Percentiles rank a stretch among this genome's conserved stretches.
Conservation (phyloP, 2,329 filamentous ascomycete genomes). For the Cladosporium sp. region DNA sequence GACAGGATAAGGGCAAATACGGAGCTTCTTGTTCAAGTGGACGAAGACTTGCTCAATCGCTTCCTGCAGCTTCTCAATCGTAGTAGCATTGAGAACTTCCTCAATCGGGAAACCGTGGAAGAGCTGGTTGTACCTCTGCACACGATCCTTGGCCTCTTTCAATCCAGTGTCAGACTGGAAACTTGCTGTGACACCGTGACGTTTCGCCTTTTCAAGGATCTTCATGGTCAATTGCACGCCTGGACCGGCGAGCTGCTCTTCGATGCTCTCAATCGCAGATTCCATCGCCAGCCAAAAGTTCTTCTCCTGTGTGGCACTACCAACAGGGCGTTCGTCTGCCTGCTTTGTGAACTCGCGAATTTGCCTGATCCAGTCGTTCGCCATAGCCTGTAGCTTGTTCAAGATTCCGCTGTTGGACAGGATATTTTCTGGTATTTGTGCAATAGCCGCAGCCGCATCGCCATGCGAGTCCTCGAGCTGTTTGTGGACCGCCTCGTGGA, state of each 20-base stretch:
- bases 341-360: conserved; percentile 96
- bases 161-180: conserved; percentile 93
- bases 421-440: conserved; percentile 70
- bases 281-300: conserved; percentile 99
- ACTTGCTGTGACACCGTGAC: conserved; percentile 95
- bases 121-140: conserved; percentile 97
- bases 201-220: conserved; percentile 92
- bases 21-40: conserved; percentile 96
- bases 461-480: conserved; percentile 70
- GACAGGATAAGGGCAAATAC: conserved; percentile 93
- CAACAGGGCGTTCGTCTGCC: conserved; percentile 71
- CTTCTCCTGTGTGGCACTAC: conserved; percentile 92
- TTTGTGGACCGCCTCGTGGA: conserved; percentile 82
- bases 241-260: conserved; percentile 79
- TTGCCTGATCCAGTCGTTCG: conserved; percentile 98
- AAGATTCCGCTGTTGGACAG: conserved; percentile 86
- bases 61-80: conserved; percentile 81
- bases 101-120: conserved; percentile 98
- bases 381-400: conserved; percentile 86
- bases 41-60: conserved; percentile 84
- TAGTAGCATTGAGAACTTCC: conserved; percentile 87
- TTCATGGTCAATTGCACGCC: conserved; percentile 89
- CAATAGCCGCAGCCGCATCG: conserved; percentile 65
- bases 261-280: conserved; percentile 83
- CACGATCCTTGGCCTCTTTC: conserved; percentile 91